Conservation (phyloP, 495 filamentous ascomycete genomes). For the Platismatia glauca region DNA sequence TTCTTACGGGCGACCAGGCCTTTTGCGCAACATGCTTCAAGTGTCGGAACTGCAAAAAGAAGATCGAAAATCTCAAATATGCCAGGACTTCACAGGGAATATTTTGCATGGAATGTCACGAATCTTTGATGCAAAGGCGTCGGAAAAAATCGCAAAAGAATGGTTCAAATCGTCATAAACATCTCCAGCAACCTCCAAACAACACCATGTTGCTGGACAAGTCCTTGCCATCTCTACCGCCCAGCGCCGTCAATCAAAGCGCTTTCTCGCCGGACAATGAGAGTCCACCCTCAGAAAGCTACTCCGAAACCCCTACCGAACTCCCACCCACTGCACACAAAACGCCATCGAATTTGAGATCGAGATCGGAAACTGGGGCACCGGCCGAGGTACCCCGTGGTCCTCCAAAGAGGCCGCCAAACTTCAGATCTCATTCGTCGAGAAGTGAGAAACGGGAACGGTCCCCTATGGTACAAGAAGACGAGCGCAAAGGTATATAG, state of each 20-base stretch:
- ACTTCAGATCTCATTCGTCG: conserved; percentile 20
- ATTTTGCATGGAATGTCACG: conserved; percentile 99
- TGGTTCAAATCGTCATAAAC: conserved; percentile 44
- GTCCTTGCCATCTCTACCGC: conserved; percentile 84
- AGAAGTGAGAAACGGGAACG: conserved; percentile 21
- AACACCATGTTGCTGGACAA: conserved; percentile 76
- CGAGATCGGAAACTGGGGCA: conserved; percentile 22
- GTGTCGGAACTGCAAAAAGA: conserved; percentile 94
- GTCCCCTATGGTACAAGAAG: conserved; percentile 18
- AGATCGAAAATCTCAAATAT: conserved; percentile 98
- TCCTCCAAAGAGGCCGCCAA: conserved; percentile 22
- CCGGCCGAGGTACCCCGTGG: conserved; percentile 18
- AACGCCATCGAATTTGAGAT: conserved; percentile 22
- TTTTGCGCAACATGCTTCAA: conserved; percentile 96
- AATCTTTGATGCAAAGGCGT: conserved; percentile 92
- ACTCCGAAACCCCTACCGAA: conserved; percentile 62
- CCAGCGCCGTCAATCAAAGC: conserved; percentile 53
- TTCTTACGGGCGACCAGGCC: conserved; percentile 97
- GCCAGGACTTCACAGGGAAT: conserved; percentile 96
- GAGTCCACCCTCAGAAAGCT: conserved; percentile 53
- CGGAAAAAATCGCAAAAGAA: conserved; percentile 69
- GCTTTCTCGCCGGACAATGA: conserved; percentile 57
- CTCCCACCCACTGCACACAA: conserved; percentile 38
- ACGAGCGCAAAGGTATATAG: conserved; percentile 20
- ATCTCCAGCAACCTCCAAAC: conserved; percentile 20